phyloP scores from a whole-genome alignment of 495 filamentous ascomycete genomes.

The Penicillium waksmanii region DNA sequence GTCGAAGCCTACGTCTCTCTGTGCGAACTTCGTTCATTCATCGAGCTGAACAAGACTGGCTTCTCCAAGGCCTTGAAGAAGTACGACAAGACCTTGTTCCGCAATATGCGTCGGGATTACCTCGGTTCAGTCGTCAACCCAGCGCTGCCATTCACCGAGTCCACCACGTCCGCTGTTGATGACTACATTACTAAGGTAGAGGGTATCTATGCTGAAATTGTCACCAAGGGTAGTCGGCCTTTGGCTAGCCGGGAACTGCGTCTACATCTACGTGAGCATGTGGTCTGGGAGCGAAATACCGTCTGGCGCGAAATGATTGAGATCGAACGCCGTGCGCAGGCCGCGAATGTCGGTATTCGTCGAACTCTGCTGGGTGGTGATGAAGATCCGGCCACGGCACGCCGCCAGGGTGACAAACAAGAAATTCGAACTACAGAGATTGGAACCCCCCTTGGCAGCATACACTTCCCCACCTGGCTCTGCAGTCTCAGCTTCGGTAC shows the following conservation, averaged over 20 bases:
- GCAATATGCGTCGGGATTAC: constrained; percentile 73
- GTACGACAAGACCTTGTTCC: constrained; percentile 94
- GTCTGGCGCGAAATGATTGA: constrained; percentile 99
- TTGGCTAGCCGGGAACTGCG: constrained; percentile 82
- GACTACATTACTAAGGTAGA: constrained; percentile 74
- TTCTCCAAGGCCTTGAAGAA: constrained; percentile 98
- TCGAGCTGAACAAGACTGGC: constrained; percentile 94
- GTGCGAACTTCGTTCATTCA: constrained; percentile 95
- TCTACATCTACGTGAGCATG: constrained; percentile 92
- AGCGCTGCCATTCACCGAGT: constrained; percentile 74
- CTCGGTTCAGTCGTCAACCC: constrained; percentile 70
- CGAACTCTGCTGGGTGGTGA: constrained; percentile 79
- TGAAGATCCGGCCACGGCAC: constrained; percentile 66
- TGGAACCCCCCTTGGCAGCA: constrained; percentile 77
- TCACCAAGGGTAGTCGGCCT: constrained; percentile 76
- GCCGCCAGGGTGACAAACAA: constrained; percentile 83
- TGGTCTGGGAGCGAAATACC: constrained; percentile 98
- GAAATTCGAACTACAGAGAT: constrained; percentile 67
- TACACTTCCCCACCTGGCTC: constrained; percentile 78
- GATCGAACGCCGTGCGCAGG: constrained; percentile 93
- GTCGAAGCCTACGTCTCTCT: constrained; percentile 86
- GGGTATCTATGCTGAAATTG: constrained; percentile 74
- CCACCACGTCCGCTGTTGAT: constrained; percentile 70
- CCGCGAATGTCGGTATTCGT: constrained; percentile 82
- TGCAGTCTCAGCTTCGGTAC: constrained; percentile 79